Percentiles rank a stretch among this genome's conserved stretches.
phyloP scores from a whole-genome alignment of 164 flowering plant genomes.

The Brasenia schreberi region DNA sequence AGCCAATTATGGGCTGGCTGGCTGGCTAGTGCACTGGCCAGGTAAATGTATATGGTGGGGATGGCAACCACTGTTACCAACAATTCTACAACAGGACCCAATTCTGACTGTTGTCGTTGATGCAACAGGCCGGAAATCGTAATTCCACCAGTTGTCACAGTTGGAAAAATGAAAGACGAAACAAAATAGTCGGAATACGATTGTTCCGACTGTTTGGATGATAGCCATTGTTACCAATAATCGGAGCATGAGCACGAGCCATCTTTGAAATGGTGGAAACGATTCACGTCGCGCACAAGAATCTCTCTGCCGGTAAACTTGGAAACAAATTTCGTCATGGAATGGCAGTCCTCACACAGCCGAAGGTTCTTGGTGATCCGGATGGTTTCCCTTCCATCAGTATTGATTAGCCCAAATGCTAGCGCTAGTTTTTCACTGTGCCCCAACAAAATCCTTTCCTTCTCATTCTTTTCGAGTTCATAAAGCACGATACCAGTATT shows the following conservation, averaged over 20 bases:
- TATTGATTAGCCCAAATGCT: conserved; percentile 10
- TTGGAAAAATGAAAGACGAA: too few species aligned
- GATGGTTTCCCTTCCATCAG: conserved; percentile 1
- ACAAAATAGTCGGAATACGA: too few species aligned
- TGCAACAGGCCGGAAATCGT: too few species aligned
- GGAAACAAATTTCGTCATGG: conserved; percentile 7
- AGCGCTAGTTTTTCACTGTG: conserved; percentile 10
- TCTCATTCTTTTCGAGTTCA: conserved; percentile 1
- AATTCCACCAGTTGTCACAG: too few species aligned
- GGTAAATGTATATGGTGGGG: too few species aligned
- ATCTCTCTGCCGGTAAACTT: conserved; percentile 4
- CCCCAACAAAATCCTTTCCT: conserved; percentile 3
- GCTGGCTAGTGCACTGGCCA: too few species aligned
- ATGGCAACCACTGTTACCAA: too few species aligned
- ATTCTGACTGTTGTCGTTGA: too few species aligned
- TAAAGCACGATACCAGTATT: background rate
- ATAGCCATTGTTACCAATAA: conserved; percentile 4
- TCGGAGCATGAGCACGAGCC: conserved; percentile 9
- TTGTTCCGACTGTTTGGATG: background rate
- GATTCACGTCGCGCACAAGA: conserved; percentile 7
- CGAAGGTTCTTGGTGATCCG: conserved; percentile 10
- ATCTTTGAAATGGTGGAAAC: conserved; percentile 10
- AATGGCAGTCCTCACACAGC: conserved; percentile 9
- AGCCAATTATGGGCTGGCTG: too few species aligned
- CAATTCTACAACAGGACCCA: too few species aligned